Conservation (phyloP, 1,284 basidiomycete species). For the Sporisorium scitamineum region DNA sequence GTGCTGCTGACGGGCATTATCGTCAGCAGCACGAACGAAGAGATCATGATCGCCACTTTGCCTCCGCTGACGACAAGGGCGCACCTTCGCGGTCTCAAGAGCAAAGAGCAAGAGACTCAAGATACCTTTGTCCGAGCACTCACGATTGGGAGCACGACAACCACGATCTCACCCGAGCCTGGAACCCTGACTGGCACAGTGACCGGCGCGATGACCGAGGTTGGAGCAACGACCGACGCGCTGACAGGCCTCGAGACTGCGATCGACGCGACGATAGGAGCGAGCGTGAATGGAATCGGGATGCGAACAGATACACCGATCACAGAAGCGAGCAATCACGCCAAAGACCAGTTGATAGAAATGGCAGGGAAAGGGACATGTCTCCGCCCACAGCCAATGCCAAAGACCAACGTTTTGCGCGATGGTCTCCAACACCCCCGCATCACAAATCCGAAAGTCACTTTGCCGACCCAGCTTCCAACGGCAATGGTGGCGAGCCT, state of each 20-base stretch:
- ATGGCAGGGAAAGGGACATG: constrained; percentile 16
- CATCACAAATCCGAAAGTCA: constrained; percentile 1
- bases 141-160: constrained; percentile 3
- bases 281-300: constrained; percentile 10
- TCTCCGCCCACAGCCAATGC: constrained; percentile 7
- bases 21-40: constrained; percentile 3
- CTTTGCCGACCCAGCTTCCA: neutral
- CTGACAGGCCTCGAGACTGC: constrained; percentile 1
- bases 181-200: constrained; percentile 1
- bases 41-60: constrained; percentile 4
- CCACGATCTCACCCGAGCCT: neutral
- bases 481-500: constrained; percentile 10
- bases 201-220: constrained; percentile 5
- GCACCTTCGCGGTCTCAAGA: neutral
- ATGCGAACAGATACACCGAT: constrained; percentile 2
- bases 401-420: constrained; percentile 6
- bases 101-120: constrained; percentile 3
- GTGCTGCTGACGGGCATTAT: constrained; percentile 2
- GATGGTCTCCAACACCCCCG: constrained; percentile 38
- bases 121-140: neutral
- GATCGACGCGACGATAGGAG: constrained; percentile 13
- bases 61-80: neutral
- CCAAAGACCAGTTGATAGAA: neutral
- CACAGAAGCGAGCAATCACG: constrained; percentile 8
- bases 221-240: neutral